phyloP scores from a whole-genome alignment of 768 basidiomycete species.

The Trametes elegans region DNA sequence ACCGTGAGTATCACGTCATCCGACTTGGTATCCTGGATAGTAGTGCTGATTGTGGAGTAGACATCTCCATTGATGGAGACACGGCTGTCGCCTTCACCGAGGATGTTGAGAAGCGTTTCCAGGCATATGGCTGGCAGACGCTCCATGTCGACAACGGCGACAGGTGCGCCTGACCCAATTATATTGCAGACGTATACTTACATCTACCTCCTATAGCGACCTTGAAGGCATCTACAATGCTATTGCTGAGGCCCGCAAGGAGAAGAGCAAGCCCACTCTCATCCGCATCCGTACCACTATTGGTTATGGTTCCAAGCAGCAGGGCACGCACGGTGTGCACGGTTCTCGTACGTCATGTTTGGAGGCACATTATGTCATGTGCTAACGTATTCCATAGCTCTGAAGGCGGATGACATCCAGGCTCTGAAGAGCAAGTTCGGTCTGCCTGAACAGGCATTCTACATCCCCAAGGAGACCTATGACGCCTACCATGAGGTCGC shows the following conservation, averaged over 20 bases:
- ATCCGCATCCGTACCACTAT: constrained; percentile 88
- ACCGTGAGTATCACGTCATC: constrained; percentile 55
- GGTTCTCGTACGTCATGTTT: constrained; percentile 69
- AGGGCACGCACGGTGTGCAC: constrained; percentile 94
- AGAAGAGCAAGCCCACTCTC: constrained; percentile 82
- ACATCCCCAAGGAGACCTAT: constrained; percentile 72
- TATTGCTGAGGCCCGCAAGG: constrained; percentile 72
- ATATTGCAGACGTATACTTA: not conserved
- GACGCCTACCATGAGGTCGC: constrained; percentile 64
- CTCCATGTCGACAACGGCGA: constrained; percentile 81
- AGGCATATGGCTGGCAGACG: constrained; percentile 93
- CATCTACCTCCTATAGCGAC: constrained; percentile 48
- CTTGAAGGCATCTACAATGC: constrained; percentile 74
- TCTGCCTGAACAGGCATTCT: constrained; percentile 77
- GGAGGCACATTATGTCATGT: not conserved
- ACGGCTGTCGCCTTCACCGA: constrained; percentile 93
- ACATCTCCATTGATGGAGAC: constrained; percentile 96
- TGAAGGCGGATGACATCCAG: constrained; percentile 89
- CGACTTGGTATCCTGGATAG: not conserved
- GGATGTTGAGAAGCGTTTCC: constrained; percentile 84
- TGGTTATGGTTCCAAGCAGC: constrained; percentile 89
- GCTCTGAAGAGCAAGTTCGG: constrained; percentile 82
- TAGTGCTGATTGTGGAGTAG: constrained; percentile 37
- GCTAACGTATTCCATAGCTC: constrained; percentile 53
- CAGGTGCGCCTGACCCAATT: constrained; percentile 48